Conservation (phyloP, 129 eudicot species). For the Rutidosis leptorrhynchoides region DNA sequence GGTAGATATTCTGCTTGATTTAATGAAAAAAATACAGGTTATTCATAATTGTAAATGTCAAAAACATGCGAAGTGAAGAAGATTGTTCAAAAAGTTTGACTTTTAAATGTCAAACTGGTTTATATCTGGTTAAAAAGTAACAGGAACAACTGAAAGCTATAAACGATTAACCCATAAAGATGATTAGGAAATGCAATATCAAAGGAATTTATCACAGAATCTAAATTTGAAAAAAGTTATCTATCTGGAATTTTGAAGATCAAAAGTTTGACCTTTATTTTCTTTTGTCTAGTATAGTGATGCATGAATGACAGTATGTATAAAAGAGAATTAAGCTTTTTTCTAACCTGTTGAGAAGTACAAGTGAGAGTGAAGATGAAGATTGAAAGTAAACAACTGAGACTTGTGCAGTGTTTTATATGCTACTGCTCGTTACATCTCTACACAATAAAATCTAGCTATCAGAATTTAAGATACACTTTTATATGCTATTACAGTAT, state of each 20-base stretch:
- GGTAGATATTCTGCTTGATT: too few species aligned
- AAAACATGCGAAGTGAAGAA: not conserved
- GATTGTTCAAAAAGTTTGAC: slow-evolving; percentile 7
- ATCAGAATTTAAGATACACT: not conserved
- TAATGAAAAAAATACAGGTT: too few species aligned
- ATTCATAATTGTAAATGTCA: not conserved
- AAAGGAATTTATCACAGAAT: not conserved
- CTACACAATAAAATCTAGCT: not conserved
- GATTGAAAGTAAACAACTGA: slow-evolving; percentile 25
- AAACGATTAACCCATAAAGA: not conserved
- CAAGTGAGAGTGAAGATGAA: slow-evolving; percentile 23
- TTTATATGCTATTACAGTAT: not conserved
- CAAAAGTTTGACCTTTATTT: slow-evolving; percentile 16
- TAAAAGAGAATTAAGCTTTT: slow-evolving; percentile 29
- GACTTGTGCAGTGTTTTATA: slow-evolving; percentile 9
- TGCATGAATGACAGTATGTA: slow-evolving; percentile 30
- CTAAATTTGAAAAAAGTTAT: slow-evolving; percentile 8
- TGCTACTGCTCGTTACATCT: slow-evolving; percentile 16
- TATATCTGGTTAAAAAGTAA: not conserved
- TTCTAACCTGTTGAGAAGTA: slow-evolving; percentile 35
- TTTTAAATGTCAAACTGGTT: slow-evolving; percentile 7
- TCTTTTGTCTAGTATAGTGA: slow-evolving; percentile 11
- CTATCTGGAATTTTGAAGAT: slow-evolving; percentile 5
- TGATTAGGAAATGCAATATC: not conserved
- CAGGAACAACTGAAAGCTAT: not conserved